A percentile compares a stretch with the other conserved stretches of the same genome.
These are phyloP conservation scores for Sicyos baderoa DNA, from an alignment of 306 rosid genomes.

Conservation along the genomic window DNA sequence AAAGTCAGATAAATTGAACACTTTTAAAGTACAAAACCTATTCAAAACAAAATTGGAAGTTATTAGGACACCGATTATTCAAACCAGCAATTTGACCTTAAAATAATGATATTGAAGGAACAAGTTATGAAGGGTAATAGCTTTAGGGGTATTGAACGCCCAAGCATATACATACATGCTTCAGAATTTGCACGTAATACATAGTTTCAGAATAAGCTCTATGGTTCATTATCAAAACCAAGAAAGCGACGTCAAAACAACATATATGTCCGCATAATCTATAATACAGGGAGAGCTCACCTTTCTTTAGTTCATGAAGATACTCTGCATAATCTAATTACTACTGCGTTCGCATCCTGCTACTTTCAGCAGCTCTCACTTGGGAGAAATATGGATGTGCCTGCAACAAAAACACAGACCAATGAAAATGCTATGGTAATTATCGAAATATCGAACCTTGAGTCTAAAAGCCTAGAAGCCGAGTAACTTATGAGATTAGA, in stretches of 20 bases:
- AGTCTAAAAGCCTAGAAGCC: neutral
- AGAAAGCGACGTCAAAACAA: too few relatives aligned
- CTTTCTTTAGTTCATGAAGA: too few relatives aligned
- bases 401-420: conserved; percentile 20
- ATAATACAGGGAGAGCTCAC: conserved; percentile 14
- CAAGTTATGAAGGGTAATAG: neutral
- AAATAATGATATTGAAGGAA: neutral
- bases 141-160: too few relatives aligned
- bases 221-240: neutral
- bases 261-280: neutral
- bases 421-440: neutral
- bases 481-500: too few relatives aligned
- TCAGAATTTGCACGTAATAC: neutral
- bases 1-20: too few relatives aligned
- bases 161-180: neutral
- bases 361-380: conserved; percentile 43
- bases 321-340: neutral
- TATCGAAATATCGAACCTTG: neutral
- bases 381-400: conserved; percentile 44
- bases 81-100: neutral
- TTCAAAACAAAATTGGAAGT: neutral
- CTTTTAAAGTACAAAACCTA: too few relatives aligned
- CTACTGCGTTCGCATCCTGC: conserved; percentile 30
- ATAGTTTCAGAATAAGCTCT: neutral
- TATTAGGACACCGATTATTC: neutral